Base-by-base conservation (phyloP, 371 early-diverging fungal genomes). In the Synchytrium microbalum region DNA sequence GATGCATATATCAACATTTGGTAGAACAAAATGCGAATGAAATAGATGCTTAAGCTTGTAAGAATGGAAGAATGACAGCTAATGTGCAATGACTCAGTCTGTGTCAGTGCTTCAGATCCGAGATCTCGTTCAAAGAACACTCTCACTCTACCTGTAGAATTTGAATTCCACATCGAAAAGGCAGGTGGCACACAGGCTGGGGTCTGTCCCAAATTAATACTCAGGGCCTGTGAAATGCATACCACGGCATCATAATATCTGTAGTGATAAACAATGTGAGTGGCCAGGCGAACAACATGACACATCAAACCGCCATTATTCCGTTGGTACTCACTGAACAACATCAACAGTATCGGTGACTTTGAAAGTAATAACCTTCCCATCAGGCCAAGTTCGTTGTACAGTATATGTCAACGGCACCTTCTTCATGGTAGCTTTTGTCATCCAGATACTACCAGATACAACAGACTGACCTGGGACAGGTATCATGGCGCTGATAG, bases 301-400 rank as follows among this genome's bases (percentile, higher is more conserved):
- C 46, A 38, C 46, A 38, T 38, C 19, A 38, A 38, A 38, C 46
- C n/a, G n/a, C n/a, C n/a, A n/a, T n/a, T n/a, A n/a, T n/a, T n/a
- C n/a, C n/a, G n/a, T n/a, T n/a, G n/a, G n/a, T n/a, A 38, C 46
- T 38, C 19, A 38, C 46, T 38, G 46, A 38, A 38, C 46, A 38
- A 38, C 46, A 38, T 38, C 46, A 19, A 38, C 46, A 38, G 46
- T 10, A 38, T 38, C 46, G 19, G 5, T 5, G 19, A 38, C 46
- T 5, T 38, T 19, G 46, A 38, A 38, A 19, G 10, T 38, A 38
- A 38, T 19, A 5, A 10, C 10, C 5, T 38, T 19, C 5, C 46
- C 46, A 38, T 38, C 19, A 5, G 46, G 46, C 46, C 46, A 38
- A 10, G 5, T 5, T 38, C 46, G 46, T 19, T 10, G 10, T 38